Evolutionary conservation across 345 rosid species (phyloP).

Genomic region (Schrenkiella parvula): DNA sequence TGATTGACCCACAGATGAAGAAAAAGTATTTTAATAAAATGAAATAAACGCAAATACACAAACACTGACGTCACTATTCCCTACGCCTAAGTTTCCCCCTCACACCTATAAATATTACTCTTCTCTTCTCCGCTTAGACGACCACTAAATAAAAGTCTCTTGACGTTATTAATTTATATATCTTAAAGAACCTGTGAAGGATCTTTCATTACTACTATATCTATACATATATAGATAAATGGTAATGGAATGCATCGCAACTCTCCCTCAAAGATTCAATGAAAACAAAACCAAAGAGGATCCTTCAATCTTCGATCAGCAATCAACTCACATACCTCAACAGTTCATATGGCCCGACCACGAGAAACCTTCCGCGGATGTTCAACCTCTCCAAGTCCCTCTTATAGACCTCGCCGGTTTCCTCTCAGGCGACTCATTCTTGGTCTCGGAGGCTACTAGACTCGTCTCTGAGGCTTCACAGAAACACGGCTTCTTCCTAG

Average conservation of each 20-base stretch:
- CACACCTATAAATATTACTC: neutral
- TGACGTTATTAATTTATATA: neutral
- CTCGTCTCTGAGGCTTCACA: conserved; percentile 61
- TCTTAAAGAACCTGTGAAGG: neutral
- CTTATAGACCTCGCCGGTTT: conserved; percentile 53
- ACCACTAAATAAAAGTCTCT: neutral
- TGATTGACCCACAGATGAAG: too few relatives aligned
- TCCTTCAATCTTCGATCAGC: conserved; percentile 48
- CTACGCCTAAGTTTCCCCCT: neutral
- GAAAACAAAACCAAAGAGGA: conserved; percentile 20
- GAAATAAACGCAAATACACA: neutral
- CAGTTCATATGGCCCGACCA: conserved; percentile 88
- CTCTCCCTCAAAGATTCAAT: conserved; percentile 18
- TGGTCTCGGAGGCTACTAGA: conserved; percentile 39
- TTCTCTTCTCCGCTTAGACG: neutral
- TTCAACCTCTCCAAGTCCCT: conserved; percentile 60
- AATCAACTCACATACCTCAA: conserved; percentile 49
- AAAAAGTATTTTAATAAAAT: neutral
- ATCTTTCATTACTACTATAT: neutral
- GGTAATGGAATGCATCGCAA: conserved; percentile 27
- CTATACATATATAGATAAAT: neutral
- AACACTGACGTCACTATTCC: neutral
- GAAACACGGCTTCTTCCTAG: conserved; percentile 77
- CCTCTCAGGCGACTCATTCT: conserved; percentile 47
- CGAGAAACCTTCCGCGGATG: conserved; percentile 50